Evolutionary conservation across 164 flowering plant genomes (phyloP), one percentile per base, ranked within the genome.

Genomic region (Kalanchoe fedtschenkoi): DNA sequence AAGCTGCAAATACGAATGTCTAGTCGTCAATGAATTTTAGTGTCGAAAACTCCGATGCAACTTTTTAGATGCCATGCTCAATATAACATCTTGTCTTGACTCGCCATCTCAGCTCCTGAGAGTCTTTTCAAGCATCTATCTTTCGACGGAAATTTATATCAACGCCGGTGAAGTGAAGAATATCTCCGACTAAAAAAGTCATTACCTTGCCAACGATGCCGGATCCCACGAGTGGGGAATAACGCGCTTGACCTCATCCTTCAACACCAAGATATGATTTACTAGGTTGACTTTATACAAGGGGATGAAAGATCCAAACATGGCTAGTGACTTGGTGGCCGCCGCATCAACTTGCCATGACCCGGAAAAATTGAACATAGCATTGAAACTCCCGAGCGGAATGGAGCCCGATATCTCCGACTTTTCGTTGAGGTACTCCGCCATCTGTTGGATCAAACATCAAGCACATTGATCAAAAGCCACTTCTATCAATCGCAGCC

Each of bases 291-390:
- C 92, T 47, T 43, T 72, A 69, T 44, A 84, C 13, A 88, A 54
- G 28, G 92, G 83, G 58, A 85, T 79, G 62, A 77, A 65, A 72
- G 73, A 74, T 68, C 97, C 99, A 71, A 85, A 81, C 89, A 93
- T 80, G 29, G 92, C 96, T 68, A 93, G 92, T 59, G 97, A 77
- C 78, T 90, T 93, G 51, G 96, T 88, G 35, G 83, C 71, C 29
- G 95, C 84, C 22, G 89, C 89, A 79, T 93, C 98, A 16, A 77
- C 73, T 75, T 82, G 87, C 88, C 85, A 78, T 62, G 83, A 84
- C 24, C 99, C 97, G 67, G 92, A 88, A 71, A 88, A 88, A 74
- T 90, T 93, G 80, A 93, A 93, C 97, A 88, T 88, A 58, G 96
- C 78, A 75, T 93, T 90, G 64, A 93, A 90, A 80, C 91, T 80